Percentiles rank a stretch among this genome's conserved stretches.
Conservation (phyloP, 495 filamentous ascomycete genomes). For the Staphylotrichum tortipilum region DNA sequence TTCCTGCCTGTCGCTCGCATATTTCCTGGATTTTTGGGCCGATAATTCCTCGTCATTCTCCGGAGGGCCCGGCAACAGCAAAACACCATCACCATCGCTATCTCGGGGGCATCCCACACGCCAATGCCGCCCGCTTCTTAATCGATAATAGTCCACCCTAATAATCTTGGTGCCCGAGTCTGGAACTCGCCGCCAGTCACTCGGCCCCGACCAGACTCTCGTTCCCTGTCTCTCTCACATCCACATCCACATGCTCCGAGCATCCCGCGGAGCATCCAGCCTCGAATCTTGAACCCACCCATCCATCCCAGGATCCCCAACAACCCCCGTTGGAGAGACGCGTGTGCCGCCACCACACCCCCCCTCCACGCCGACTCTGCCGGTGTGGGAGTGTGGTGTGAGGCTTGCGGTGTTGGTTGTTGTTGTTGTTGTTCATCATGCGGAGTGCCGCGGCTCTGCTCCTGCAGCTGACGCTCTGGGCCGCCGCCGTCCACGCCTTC, state of each 20-base stretch:
- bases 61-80: too few species aligned
- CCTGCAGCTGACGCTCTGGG: slow-evolving; percentile 37
- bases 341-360: slow-evolving; percentile 2
- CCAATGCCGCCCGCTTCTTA: slow-evolving; percentile 31
- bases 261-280: not conserved
- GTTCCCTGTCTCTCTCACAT: not conserved
- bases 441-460: slow-evolving; percentile 20
- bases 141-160: slow-evolving; percentile 27
- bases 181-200: slow-evolving; percentile 24
- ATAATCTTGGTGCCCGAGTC: slow-evolving; percentile 29
- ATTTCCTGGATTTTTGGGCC: not conserved
- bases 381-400: slow-evolving; percentile 23
- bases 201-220: slow-evolving; percentile 9
- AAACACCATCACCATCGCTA: too few species aligned
- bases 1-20: not conserved
- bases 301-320: not conserved
- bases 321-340: slow-evolving; percentile 8
- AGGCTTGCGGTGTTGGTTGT: slow-evolving; percentile 10
- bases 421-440: slow-evolving; percentile 30
- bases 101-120: slow-evolving; percentile 6
- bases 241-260: slow-evolving; percentile 7
- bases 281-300: not conserved
- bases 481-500: slow-evolving; percentile 30
- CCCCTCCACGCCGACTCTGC: slow-evolving; percentile 8
- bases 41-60: too few species aligned